Conservation (phyloP, 257 asterid genomes). For the Thymus mandschuricus region DNA sequence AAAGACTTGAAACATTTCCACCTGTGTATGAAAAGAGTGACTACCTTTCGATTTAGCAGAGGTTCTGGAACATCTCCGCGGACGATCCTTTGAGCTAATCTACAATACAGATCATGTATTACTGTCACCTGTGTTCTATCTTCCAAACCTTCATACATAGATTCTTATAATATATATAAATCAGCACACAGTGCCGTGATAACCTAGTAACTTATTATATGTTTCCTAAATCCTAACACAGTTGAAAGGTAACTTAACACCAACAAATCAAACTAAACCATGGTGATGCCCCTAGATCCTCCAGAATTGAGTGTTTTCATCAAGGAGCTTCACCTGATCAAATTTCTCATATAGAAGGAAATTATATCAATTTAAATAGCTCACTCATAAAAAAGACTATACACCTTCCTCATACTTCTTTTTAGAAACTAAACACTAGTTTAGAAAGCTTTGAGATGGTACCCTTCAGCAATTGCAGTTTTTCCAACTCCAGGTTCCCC, state of each 20-base stretch:
- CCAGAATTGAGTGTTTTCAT: not conserved
- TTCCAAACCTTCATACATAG: conserved; percentile 3
- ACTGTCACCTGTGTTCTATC: not conserved
- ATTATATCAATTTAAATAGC: conserved; percentile 1
- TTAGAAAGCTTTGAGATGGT: conserved; percentile 34
- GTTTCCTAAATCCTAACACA: conserved; percentile 1
- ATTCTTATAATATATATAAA: conserved; percentile 5
- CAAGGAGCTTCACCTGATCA: not conserved
- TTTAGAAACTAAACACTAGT: not conserved
- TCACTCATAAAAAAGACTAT: not conserved
- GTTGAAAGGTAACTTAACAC: not conserved
- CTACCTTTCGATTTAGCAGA: conserved; percentile 82
- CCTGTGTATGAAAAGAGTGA: not conserved
- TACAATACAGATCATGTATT: conserved; percentile 35
- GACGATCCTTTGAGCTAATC: conserved; percentile 94
- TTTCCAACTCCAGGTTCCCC: conserved; percentile 99
- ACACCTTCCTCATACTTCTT: not conserved
- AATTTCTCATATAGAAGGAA: not conserved
- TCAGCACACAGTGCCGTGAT: not conserved
- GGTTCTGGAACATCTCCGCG: conserved; percentile 99
- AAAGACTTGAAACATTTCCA: conserved; percentile 13
- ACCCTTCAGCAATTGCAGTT: conserved; percentile 99
- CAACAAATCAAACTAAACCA: conserved; percentile 8
- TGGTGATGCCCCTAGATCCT: not conserved
- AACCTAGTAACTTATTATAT: not conserved